These are phyloP conservation scores for Cicer judaicum DNA, from an alignment of 306 rosid species.

Conservation along the genomic window DNA sequence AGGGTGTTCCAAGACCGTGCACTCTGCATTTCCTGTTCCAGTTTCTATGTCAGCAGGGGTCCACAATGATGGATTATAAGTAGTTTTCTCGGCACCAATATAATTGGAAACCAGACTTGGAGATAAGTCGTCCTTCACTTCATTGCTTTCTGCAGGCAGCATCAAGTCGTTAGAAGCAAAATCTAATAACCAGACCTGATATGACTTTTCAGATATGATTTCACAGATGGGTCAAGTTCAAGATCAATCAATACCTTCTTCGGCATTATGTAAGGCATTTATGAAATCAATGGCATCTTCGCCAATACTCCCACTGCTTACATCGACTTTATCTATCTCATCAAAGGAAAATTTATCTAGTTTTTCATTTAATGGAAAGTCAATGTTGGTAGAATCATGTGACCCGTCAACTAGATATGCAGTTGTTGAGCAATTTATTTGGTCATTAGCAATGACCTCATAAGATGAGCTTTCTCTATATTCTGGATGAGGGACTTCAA, in stretches of 20 bases:
- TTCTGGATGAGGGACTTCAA: slow-evolving; percentile 34
- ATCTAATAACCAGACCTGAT: slow-evolving; percentile 43
- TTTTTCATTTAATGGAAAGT: slow-evolving; percentile 55
- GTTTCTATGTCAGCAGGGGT: slow-evolving; percentile 80
- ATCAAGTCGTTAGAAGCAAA: slow-evolving; percentile 44
- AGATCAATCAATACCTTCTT: slow-evolving; percentile 48
- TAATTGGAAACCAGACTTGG: slow-evolving; percentile 43
- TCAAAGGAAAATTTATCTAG: slow-evolving; percentile 49
- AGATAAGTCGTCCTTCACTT: slow-evolving; percentile 48
- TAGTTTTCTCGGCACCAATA: slow-evolving; percentile 40
- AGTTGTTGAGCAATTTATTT: slow-evolving; percentile 45
- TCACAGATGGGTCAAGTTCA: slow-evolving; percentile 45
- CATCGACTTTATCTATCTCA: slow-evolving; percentile 52
- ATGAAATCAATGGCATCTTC: slow-evolving; percentile 66
- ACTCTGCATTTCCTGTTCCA: slow-evolving; percentile 79
- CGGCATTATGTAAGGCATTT: slow-evolving; percentile 58
- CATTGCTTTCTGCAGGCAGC: slow-evolving; percentile 43
- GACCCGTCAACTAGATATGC: slow-evolving; percentile 47
- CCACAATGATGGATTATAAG: slow-evolving; percentile 75
- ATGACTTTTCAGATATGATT: slow-evolving; percentile 43
- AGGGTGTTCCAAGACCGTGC: slow-evolving; percentile 71
- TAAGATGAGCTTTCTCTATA: slow-evolving; percentile 33
- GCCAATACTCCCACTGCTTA: slow-evolving; percentile 41
- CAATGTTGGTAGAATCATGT: slow-evolving; percentile 36
- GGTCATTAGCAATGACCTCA: slow-evolving; percentile 38